Conservation (phyloP, 2,329 filamentous ascomycete genomes). For the Trichoderma semiorbis region DNA sequence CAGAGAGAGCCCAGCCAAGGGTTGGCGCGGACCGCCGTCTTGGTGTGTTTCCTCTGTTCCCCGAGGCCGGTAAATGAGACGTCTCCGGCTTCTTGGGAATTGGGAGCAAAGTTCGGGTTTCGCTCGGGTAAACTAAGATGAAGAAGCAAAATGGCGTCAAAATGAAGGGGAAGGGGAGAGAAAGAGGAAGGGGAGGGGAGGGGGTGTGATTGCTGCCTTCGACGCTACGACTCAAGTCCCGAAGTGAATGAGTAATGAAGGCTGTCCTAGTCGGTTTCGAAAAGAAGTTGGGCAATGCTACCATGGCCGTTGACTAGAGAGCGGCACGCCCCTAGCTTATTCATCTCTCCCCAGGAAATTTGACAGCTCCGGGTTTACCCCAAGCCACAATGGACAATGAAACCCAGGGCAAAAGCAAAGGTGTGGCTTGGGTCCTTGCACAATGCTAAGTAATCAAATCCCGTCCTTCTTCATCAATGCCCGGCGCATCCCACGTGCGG, state of each 20-base stretch:
- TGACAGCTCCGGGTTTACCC: background rate
- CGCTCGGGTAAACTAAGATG: conserved; percentile 8
- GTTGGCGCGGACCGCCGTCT: background rate
- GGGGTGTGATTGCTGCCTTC: background rate
- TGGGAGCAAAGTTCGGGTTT: background rate
- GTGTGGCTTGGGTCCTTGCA: background rate
- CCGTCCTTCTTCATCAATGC: background rate
- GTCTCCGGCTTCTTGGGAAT: conserved; percentile 12
- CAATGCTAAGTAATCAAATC: background rate
- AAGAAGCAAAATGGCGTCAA: conserved; percentile 7
- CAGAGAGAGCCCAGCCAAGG: background rate
- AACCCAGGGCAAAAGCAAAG: background rate
- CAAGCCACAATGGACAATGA: conserved; percentile 6
- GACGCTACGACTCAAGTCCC: background rate
- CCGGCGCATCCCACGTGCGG: background rate
- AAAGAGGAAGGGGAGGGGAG: background rate
- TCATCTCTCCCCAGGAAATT: background rate
- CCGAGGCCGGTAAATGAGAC: conserved; percentile 3
- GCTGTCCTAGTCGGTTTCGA: background rate
- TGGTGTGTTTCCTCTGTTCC: background rate
- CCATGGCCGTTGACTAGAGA: background rate
- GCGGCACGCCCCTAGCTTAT: conserved; percentile 4
- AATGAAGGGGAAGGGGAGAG: background rate
- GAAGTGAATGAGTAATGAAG: background rate
- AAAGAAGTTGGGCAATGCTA: background rate